Conservation (phyloP, 805 yeast species). For the Ogataea minuta region DNA sequence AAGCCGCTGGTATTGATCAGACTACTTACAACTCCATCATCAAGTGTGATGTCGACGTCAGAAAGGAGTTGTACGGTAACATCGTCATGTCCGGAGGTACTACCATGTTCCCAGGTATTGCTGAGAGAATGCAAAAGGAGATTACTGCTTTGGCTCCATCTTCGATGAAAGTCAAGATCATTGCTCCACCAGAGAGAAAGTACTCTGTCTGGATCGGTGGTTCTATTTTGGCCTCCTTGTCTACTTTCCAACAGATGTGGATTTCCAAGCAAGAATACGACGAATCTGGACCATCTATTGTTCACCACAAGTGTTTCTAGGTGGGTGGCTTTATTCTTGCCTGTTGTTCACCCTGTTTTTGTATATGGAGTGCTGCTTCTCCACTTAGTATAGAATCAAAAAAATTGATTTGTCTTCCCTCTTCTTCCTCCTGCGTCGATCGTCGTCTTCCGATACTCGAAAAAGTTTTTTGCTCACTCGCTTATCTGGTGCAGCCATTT, state of each 20-base stretch:
- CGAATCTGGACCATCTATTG: constrained; percentile 99
- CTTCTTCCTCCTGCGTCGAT: constrained; percentile 5
- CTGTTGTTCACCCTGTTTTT: constrained; percentile 6
- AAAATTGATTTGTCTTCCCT: constrained; percentile 13
- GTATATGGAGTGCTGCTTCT: constrained; percentile 13
- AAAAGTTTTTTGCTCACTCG: constrained; percentile 4
- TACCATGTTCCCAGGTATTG: constrained; percentile 99
- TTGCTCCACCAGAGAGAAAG: constrained; percentile 99
- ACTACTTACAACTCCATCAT: constrained; percentile 92
- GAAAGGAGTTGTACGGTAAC: constrained; percentile 98
- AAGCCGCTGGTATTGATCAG: constrained; percentile 99
- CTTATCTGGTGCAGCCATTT: constrained; percentile 13
- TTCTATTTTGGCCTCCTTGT: constrained; percentile 96
- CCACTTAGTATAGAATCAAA: constrained; percentile 14
- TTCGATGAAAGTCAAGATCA: constrained; percentile 98
- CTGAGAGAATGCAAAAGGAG: constrained; percentile 99
- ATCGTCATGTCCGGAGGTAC: constrained; percentile 99
- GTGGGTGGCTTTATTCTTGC: constrained; percentile 16
- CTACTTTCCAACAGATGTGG: constrained; percentile 99
- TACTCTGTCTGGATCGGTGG: constrained; percentile 99
- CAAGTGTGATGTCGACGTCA: constrained; percentile 98
- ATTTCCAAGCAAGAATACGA: constrained; percentile 99
- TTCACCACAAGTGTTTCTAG: constrained; percentile 93
- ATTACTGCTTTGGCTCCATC: constrained; percentile 99
- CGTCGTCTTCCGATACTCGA: constrained; percentile 2